A percentile compares a stretch with the other conserved stretches of the same genome.
These are phyloP conservation scores for Rhynchosporium graminicola DNA, from an alignment of 2,329 filamentous ascomycete genomes.

Conservation along the genomic window DNA sequence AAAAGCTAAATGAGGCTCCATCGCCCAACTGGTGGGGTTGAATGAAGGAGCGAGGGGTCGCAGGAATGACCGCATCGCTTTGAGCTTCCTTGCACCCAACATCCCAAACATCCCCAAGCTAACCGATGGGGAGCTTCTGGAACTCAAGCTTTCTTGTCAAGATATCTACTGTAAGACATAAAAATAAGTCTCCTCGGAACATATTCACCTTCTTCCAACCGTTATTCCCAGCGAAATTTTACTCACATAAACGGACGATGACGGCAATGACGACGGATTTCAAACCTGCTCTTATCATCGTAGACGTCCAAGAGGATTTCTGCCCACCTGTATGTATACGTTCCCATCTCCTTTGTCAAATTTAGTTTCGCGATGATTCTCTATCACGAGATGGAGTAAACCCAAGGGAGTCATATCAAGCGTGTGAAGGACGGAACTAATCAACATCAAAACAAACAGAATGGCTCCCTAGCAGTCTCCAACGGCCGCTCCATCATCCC, in stretches of 20 bases:
- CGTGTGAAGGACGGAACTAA: background rate
- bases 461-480: constrained; percentile 81
- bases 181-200: background rate
- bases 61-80: constrained; percentile 6
- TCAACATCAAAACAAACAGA: constrained; percentile 49
- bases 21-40: background rate
- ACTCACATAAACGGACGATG: constrained; percentile 15
- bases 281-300: constrained; percentile 66
- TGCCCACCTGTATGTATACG: constrained; percentile 82
- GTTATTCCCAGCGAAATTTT: background rate
- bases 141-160: background rate
- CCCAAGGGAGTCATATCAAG: background rate
- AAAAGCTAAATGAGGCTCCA: background rate
- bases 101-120: background rate
- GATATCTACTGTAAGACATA: background rate
- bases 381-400: background rate
- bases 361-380: background rate
- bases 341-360: constrained; percentile 24
- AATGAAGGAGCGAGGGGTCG: constrained; percentile 2
- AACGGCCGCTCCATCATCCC: constrained; percentile 70
- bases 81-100: background rate
- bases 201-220: background rate
- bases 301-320: constrained; percentile 95
- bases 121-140: background rate
- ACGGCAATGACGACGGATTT: constrained; percentile 36